phyloP scores from a whole-genome alignment of 2,329 filamentous ascomycete species.

The Apiospora saccharicola region DNA sequence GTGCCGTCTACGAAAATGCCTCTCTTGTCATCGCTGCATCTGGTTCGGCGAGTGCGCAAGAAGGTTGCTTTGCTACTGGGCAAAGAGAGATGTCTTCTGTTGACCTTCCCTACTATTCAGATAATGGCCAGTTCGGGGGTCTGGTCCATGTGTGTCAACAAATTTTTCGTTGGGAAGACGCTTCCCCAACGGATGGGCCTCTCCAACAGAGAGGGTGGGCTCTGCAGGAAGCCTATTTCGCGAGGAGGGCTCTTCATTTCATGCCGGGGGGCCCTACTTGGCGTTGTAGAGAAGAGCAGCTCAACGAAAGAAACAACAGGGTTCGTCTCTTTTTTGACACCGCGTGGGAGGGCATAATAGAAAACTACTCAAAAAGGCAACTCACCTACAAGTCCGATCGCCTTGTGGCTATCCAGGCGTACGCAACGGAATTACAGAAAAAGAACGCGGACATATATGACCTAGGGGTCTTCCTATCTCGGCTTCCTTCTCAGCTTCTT shows the following conservation, averaged over 20 bases:
- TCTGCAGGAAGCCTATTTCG: background rate
- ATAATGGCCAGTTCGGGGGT: background rate
- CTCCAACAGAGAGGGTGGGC: slow-evolving; percentile 5
- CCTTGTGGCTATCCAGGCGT: background rate
- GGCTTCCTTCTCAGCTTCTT: background rate
- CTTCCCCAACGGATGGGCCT: background rate
- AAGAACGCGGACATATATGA: background rate
- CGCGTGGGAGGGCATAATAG: too few species aligned
- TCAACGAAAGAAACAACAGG: background rate
- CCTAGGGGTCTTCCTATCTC: background rate
- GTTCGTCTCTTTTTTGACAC: too few species aligned
- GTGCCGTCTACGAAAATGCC: background rate
- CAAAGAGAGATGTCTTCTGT: background rate
- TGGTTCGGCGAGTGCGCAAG: background rate
- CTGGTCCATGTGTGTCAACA: background rate
- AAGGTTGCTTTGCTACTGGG: background rate
- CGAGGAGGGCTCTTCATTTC: slow-evolving; percentile 10
- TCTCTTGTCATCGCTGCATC: background rate
- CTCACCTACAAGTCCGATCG: background rate
- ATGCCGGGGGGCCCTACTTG: background rate
- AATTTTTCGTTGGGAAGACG: too few species aligned
- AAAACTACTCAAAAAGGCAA: background rate
- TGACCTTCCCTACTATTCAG: background rate
- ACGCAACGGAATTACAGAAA: background rate
- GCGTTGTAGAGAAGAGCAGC: background rate